Evolutionary conservation across 2,329 filamentous ascomycete genomes (phyloP).

Genomic region (Alternaria atra): DNA sequence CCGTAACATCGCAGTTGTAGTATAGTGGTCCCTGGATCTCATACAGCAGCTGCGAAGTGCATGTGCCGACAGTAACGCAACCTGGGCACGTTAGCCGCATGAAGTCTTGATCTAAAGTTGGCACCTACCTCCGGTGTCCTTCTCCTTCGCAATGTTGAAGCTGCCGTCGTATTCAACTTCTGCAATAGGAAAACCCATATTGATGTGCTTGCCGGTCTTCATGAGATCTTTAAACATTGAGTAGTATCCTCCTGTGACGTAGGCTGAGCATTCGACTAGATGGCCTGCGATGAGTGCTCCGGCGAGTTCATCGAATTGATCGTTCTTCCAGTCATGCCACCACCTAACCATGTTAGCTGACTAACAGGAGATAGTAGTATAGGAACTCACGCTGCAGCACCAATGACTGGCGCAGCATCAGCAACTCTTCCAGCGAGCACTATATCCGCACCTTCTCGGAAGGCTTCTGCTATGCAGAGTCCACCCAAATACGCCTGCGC

Average conservation of each 20-base stretch:
- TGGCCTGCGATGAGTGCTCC: conserved; percentile 52
- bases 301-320: conserved; percentile 46
- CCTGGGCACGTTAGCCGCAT: conserved; percentile 9
- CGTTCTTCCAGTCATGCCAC: conserved; percentile 62
- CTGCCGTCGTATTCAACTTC: conserved; percentile 31
- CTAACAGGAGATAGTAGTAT: background rate
- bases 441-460: conserved; percentile 40
- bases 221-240: conserved; percentile 52
- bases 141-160: conserved; percentile 44
- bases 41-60: conserved; percentile 61
- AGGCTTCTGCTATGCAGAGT: conserved; percentile 37
- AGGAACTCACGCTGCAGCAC: conserved; percentile 50
- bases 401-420: conserved; percentile 55
- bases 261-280: conserved; percentile 52
- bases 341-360: conserved; percentile 52
- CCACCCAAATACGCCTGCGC: conserved; percentile 26
- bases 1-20: conserved; percentile 58
- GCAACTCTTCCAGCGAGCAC: conserved; percentile 45
- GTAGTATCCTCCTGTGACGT: conserved; percentile 45
- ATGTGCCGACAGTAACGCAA: conserved; percentile 57
- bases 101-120: rapidly evolving
- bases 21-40: conserved; percentile 49
- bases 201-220: conserved; percentile 45
- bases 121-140: conserved; percentile 40
- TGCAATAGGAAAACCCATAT: conserved; percentile 43